Percentiles rank a stretch among this genome's conserved stretches.
Evolutionary conservation across 768 basidiomycete species (phyloP).

Genomic region (Tylopilus vinaceipallidus): DNA sequence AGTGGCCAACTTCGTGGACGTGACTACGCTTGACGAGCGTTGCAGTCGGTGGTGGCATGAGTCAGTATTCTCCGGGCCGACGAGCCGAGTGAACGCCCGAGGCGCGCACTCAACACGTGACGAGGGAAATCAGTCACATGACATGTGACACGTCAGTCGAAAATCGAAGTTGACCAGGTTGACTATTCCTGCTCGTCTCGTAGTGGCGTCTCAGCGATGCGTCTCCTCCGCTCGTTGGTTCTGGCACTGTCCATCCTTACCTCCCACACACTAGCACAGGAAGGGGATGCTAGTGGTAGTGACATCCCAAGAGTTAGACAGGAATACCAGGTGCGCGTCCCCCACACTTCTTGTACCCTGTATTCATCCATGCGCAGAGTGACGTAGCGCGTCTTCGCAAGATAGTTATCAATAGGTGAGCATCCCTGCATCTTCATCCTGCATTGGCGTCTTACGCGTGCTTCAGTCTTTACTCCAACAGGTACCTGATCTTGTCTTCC

Average conservation of each 20-base stretch:
- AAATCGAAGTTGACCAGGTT: background rate
- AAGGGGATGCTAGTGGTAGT: constrained; percentile 44
- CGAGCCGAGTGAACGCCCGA: too few species aligned
- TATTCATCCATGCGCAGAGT: constrained; percentile 50
- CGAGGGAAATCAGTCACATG: constrained; percentile 26
- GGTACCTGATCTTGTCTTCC: constrained; percentile 40
- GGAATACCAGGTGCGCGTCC: constrained; percentile 61
- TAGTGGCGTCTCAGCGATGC: constrained; percentile 43
- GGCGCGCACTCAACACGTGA: constrained; percentile 24
- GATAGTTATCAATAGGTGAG: constrained; percentile 87
- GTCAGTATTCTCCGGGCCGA: too few species aligned
- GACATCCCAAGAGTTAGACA: constrained; percentile 53
- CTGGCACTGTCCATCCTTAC: constrained; percentile 44
- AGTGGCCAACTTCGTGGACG: too few species aligned
- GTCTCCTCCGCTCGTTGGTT: constrained; percentile 52
- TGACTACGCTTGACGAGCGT: too few species aligned
- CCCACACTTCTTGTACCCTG: background rate
- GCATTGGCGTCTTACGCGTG: constrained; percentile 9
- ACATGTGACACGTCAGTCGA: constrained; percentile 51
- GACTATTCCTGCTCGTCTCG: background rate
- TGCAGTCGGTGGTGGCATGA: too few species aligned
- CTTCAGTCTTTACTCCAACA: constrained; percentile 77
- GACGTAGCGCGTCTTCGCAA: constrained; percentile 91
- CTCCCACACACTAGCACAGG: constrained; percentile 49
- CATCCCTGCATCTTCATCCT: background rate